phyloP scores from a whole-genome alignment of 2,329 filamentous ascomycete genomes.

The Penicillium glabrum region DNA sequence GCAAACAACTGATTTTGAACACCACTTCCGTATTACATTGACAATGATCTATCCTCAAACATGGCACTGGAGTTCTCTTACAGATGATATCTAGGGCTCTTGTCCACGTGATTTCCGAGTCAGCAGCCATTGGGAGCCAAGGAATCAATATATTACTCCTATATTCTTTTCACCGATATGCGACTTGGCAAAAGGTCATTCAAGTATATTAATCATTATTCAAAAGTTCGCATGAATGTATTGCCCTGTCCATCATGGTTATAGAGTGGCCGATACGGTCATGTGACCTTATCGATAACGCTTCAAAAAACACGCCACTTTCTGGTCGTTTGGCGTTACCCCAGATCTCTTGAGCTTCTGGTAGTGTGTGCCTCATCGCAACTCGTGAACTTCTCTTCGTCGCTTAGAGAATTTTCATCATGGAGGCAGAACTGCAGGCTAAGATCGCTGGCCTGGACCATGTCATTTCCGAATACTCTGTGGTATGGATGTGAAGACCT shows the following conservation, averaged over 20 bases:
- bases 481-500: constrained; percentile 43
- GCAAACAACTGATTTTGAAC: no score
- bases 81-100: neutral
- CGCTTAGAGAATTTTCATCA: constrained; percentile 37
- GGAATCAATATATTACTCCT: neutral
- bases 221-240: neutral
- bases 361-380: constrained; percentile 5
- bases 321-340: constrained; percentile 10
- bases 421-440: constrained; percentile 85
- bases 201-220: neutral
- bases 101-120: neutral
- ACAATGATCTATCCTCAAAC: neutral
- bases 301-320: constrained; percentile 22
- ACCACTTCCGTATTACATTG: no score
- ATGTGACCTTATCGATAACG: constrained; percentile 28
- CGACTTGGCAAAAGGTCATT: neutral
- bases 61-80: neutral
- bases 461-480: constrained; percentile 86
- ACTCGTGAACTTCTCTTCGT: neutral
- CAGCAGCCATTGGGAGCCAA: neutral
- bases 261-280: neutral
- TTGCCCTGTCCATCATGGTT: neutral
- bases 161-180: neutral
- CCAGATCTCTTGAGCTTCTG: constrained; percentile 7
- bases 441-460: constrained; percentile 85